Percentiles rank a stretch among this genome's conserved stretches.
These are phyloP conservation scores for Rhodamnia rubescens DNA, from an alignment of 345 rosid genomes.

Conservation along the genomic window DNA sequence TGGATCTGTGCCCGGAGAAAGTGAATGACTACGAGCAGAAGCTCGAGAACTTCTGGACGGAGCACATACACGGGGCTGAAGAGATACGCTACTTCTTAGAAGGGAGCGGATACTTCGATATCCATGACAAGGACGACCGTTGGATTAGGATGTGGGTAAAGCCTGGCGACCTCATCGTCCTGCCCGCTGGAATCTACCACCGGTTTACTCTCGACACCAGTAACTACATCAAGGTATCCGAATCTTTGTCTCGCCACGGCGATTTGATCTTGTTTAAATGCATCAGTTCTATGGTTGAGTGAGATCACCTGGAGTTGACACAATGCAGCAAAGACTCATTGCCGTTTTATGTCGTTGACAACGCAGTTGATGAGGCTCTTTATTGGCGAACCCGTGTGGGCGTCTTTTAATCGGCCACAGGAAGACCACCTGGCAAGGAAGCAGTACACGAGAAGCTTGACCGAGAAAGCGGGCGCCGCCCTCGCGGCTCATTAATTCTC, in stretches of 20 bases:
- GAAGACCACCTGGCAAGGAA: conserved; percentile 76
- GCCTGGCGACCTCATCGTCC: conserved; percentile 66
- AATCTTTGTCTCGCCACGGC: neutral
- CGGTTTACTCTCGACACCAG: conserved; percentile 74
- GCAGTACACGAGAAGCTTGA: conserved; percentile 35
- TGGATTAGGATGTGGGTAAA: conserved; percentile 77
- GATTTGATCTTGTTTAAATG: neutral
- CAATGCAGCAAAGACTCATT: neutral
- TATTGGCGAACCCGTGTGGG: conserved; percentile 82
- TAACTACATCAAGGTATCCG: conserved; percentile 61
- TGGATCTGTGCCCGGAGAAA: conserved; percentile 78
- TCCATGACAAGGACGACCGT: conserved; percentile 58
- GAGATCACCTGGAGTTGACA: neutral
- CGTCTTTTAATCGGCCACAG: conserved; percentile 71
- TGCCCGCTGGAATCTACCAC: conserved; percentile 86
- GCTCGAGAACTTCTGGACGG: conserved; percentile 73
- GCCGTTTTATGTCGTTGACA: neutral
- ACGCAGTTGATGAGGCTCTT: conserved; percentile 79
- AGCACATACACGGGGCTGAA: conserved; percentile 81
- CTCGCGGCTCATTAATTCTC: conserved; percentile 24
- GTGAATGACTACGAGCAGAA: conserved; percentile 78
- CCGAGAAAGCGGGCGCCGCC: conserved; percentile 22
- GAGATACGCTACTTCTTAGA: conserved; percentile 82
- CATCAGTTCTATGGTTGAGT: neutral
- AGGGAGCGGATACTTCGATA: conserved; percentile 88